phyloP scores from a whole-genome alignment of 805 yeast genomes.

The Suhomyces sp. region DNA sequence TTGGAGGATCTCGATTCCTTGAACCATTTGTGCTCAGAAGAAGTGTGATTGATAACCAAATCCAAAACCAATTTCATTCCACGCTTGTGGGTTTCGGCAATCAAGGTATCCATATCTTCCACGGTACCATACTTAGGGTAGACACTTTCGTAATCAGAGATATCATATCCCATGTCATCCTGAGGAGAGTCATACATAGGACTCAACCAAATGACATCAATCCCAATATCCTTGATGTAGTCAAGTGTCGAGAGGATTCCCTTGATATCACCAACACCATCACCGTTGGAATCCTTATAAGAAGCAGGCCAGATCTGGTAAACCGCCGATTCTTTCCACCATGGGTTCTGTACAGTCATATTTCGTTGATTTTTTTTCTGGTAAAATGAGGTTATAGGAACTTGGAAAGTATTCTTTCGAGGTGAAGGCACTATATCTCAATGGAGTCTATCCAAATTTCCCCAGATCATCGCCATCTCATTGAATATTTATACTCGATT shows the following conservation, averaged over 20 bases:
- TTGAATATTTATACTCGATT: too few relatives aligned
- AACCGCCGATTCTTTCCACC: conserved; percentile 60
- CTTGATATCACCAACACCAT: conserved; percentile 57
- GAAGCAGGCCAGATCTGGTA: conserved; percentile 65
- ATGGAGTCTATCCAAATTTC: too few relatives aligned
- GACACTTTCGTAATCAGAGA: conserved; percentile 52
- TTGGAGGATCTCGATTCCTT: conserved; percentile 52
- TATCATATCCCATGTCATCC: conserved; percentile 64
- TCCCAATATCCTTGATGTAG: conserved; percentile 49
- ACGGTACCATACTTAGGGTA: conserved; percentile 54
- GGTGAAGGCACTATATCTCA: too few relatives aligned
- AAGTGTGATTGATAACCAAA: conserved; percentile 59
- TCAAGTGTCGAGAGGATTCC: conserved; percentile 54
- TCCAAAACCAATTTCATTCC: conserved; percentile 55
- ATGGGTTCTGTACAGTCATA: conserved; percentile 21
- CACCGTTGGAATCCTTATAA: conserved; percentile 57
- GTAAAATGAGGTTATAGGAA: too few relatives aligned
- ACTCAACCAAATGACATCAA: conserved; percentile 55
- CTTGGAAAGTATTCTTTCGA: too few relatives aligned
- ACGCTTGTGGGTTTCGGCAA: conserved; percentile 46
- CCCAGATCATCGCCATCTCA: too few relatives aligned
- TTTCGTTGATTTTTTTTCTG: not conserved
- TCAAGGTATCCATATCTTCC: conserved; percentile 50
- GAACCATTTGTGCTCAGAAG: conserved; percentile 58
- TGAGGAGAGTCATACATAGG: conserved; percentile 61